Evolutionary conservation across 176 grass and related monocot genomes (phyloP), one percentile per base, ranked within the genome.

Genomic region (Musa itinerans): DNA sequence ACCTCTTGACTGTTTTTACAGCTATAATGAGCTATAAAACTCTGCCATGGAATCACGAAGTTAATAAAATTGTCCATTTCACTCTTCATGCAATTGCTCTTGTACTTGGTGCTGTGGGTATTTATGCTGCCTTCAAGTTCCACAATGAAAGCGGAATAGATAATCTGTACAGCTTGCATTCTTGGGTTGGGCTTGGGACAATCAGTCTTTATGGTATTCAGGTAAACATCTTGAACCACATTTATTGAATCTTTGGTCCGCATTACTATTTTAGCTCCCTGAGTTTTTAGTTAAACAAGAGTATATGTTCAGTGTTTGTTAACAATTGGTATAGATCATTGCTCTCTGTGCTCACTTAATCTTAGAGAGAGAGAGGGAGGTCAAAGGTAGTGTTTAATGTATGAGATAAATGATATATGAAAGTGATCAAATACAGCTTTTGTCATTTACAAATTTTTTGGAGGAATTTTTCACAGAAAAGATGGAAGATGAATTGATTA

Each of bases 81-180:
- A 82, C 68, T 34, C 90, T 99, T 74, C 90, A 94, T 77, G 84
- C 75, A 26, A 48, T 86, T 68, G 95, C 90, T 0, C 72, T 85
- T 50, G 86, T 89, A 2, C 85, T 99, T 19, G 95, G 90, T 53
- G 74, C 78, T 55, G 61, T 94, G 74, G 95, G 90, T 19, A 89
- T 99, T 77, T 94, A 94, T 83, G 90, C 50, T 61, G 90, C 90
- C 21, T 94, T 99, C 77, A 94, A 94, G 73, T 83, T 23, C 76
- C 95, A 99, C 88, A 91, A 99, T 10, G 95, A 99, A 7, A 94
- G 90, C 49, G 90, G 90, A 26, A 99, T 99, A 77, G 84, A 67
- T 71, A 99, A 99, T 87, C 77, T 91, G 52, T 99, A 99, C 82
- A 99, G 90, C 76, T 76, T 99, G 53, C 90, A 94, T 78, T 94